Conservation (phyloP, 2,329 filamentous ascomycete genomes). For the Pseudocercospora vitis region DNA sequence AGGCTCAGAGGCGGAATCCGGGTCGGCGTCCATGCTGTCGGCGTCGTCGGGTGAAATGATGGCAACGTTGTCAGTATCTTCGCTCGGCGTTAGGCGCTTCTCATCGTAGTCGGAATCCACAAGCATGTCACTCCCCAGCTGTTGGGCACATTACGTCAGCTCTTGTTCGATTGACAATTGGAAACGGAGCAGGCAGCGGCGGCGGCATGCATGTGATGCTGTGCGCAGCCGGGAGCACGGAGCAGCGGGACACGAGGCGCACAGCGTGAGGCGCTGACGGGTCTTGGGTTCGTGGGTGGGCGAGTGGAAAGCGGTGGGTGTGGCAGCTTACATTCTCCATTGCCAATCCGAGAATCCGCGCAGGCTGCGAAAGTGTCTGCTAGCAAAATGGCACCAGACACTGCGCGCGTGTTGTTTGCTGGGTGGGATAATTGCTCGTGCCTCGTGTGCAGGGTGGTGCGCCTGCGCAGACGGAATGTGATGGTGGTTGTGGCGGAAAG, state of each 20-base stretch:
- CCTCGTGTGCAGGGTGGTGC: conserved; percentile 12
- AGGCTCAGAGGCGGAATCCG: conserved; percentile 44
- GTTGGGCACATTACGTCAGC: conserved; percentile 29
- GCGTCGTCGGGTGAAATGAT: conserved; percentile 60
- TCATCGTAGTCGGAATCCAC: conserved; percentile 64
- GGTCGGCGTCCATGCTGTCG: conserved; percentile 57
- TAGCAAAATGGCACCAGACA: conserved; percentile 4
- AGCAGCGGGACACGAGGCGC: background rate
- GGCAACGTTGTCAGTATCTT: conserved; percentile 49
- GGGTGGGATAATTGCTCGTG: conserved; percentile 10
- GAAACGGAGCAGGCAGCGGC: background rate
- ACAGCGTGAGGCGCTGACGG: background rate
- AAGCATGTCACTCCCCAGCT: conserved; percentile 64
- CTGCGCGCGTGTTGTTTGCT: conserved; percentile 7
- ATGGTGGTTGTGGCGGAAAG: background rate
- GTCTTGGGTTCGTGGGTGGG: background rate
- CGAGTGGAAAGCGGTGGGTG: background rate
- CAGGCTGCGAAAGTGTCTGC: conserved; percentile 10
- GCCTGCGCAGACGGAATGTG: conserved; percentile 10
- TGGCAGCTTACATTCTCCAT: conserved; percentile 22
- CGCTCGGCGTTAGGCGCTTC: conserved; percentile 50
- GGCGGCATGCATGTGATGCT: conserved; percentile 1
- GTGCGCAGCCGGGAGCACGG: conserved; percentile 7
- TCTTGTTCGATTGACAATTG: conserved; percentile 7
- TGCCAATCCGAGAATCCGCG: conserved; percentile 18